Base-by-base conservation (phyloP, 306 rosid genomes). In the Clitoria ternatea region DNA sequence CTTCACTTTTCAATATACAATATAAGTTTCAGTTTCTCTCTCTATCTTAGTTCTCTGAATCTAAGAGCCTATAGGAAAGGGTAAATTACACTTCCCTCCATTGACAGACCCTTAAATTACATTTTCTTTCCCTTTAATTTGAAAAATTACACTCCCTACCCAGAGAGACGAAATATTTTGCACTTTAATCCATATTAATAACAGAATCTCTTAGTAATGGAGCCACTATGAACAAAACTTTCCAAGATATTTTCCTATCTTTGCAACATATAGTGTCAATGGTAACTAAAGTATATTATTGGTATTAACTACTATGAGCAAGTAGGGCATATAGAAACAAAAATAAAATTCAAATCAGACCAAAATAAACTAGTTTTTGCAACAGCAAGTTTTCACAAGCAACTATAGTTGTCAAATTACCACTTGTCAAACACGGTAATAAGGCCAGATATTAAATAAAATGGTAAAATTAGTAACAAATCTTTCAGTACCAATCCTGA, bases 401-500 rank as follows among this genome's bases (percentile, higher is more conserved):
- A 71, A 71, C 48, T 72, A 39, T 10, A 7, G 20, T 26, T 15
- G 29, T 67, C 24, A 50, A 74, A 57, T 39, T 53, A 29, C 29
- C 9, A 39, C 52, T 50, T 56, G 27, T 66, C 55, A 48, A 66
- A 48, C 37, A 40, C 19, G n/a, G 48, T 15, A 72, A 50, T 12
- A 66, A 35, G 48, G 64, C 8, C 11, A 53, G 30, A 77, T 17
- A 76, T 29, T 39, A 47, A 30, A 81, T 49, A 40, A 60, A 72
- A 55, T 56, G 55, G 70, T 3, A 11, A 67, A 47, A 73, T 32
- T 30, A 77, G 13, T 20, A 53, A 66, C 33, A 76, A 76, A 64
- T 49, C 62, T 27, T 53, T 72, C 36, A 17, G 81, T 92, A 92
- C 98, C 90, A 72, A 76, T 77, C 98, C 97, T 7, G 98, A 81